Percentiles rank a stretch among this genome's conserved stretches.
Conservation (phyloP, 805 yeast species). For the Candida golubevii region DNA sequence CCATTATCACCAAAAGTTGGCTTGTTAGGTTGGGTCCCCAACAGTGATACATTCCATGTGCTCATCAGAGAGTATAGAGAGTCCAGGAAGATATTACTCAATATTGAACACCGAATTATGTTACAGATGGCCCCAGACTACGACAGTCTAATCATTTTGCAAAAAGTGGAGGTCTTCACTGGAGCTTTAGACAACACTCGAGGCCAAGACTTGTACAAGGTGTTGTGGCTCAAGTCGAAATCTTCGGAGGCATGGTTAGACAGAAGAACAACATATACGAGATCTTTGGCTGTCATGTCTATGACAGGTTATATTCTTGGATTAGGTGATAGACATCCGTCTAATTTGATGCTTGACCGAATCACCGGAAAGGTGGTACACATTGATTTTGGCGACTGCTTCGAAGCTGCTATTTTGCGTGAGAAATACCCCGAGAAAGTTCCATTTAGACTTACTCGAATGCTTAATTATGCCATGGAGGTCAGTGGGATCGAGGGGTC, state of each 20-base stretch:
- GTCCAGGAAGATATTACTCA: slow-evolving; percentile 79
- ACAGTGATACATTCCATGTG: slow-evolving; percentile 94
- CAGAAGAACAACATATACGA: slow-evolving; percentile 90
- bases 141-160: slow-evolving; percentile 80
- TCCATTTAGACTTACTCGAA: slow-evolving; percentile 92
- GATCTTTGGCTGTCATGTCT: slow-evolving; percentile 97
- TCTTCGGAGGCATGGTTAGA: slow-evolving; percentile 98
- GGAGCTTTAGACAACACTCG: slow-evolving; percentile 92
- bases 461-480: slow-evolving; percentile 98
- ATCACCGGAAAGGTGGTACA: slow-evolving; percentile 94
- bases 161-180: slow-evolving; percentile 94
- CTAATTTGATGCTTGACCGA: slow-evolving; percentile 91
- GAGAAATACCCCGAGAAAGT: slow-evolving; percentile 98
- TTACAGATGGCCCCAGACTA: slow-evolving; percentile 97
- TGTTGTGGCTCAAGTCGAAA: slow-evolving; percentile 91
- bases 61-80: slow-evolving; percentile 90
- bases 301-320: slow-evolving; percentile 98
- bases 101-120: slow-evolving; percentile 94
- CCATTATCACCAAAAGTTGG: slow-evolving; percentile 98
- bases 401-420: slow-evolving; percentile 93
- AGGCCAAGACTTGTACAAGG: slow-evolving; percentile 94
- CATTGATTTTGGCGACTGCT: slow-evolving; percentile 98
- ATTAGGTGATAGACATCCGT: slow-evolving; percentile 96
- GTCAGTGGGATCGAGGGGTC: slow-evolving; percentile 98
- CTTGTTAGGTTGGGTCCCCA: slow-evolving; percentile 93